Percentiles rank a stretch among this genome's conserved stretches.
phyloP scores from a whole-genome alignment of 768 basidiomycete genomes.

The Fomitopsis serialis region DNA sequence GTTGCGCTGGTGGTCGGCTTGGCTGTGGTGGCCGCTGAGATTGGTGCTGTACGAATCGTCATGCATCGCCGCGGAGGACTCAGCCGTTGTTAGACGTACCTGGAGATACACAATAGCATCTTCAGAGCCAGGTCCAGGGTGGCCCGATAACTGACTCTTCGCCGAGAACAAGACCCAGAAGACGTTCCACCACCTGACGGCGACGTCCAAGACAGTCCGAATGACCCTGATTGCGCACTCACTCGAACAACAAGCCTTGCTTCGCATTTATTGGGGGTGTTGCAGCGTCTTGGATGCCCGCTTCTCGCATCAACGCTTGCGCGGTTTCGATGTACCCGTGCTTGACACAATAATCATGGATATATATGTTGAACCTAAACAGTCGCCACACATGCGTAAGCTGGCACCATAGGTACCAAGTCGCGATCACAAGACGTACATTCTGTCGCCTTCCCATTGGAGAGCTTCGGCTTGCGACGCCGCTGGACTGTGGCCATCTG shows the following conservation, averaged over 20 bases:
- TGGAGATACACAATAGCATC: slow-evolving; percentile 70
- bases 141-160: slow-evolving; percentile 45
- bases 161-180: slow-evolving; percentile 85
- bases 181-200: slow-evolving; percentile 78
- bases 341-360: slow-evolving; percentile 80
- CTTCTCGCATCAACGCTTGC: slow-evolving; percentile 57
- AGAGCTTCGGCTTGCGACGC: neutral
- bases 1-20: neutral
- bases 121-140: slow-evolving; percentile 46
- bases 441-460: slow-evolving; percentile 78
- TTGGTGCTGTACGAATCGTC: slow-evolving; percentile 16
- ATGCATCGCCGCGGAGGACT: neutral
- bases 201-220: neutral
- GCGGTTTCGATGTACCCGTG: slow-evolving; percentile 75
- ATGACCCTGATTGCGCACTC: slow-evolving; percentile 21
- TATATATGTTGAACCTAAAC: slow-evolving; percentile 83
- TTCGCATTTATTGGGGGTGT: slow-evolving; percentile 77
- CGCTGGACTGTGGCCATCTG: slow-evolving; percentile 12
- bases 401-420: slow-evolving; percentile 24
- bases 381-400: slow-evolving; percentile 1
- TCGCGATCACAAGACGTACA: slow-evolving; percentile 35
- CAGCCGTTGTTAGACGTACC: slow-evolving; percentile 34
- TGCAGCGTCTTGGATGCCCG: slow-evolving; percentile 56
- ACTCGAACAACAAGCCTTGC: slow-evolving; percentile 84
- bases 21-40: slow-evolving; percentile 2